A percentile compares a stretch with the other conserved stretches of the same genome.
Conservation (phyloP, 1,284 basidiomycete species). For the Trichosporon ovoides region DNA sequence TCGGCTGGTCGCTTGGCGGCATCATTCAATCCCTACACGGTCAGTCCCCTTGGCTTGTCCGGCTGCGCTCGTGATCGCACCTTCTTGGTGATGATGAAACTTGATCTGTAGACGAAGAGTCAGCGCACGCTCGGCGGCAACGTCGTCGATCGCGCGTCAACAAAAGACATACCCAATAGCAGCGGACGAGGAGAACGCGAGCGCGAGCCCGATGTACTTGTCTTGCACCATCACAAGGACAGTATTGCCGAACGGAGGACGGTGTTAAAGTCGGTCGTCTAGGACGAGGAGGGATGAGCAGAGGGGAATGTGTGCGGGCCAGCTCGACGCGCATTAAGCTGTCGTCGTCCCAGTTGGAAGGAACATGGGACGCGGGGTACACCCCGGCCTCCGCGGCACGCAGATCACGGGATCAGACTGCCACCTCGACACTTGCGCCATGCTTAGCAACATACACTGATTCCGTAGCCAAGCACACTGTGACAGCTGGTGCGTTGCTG, state of each 20-base stretch:
- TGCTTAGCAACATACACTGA: too few species aligned
- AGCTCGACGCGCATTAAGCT: too few species aligned
- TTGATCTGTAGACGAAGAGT: slow-evolving; percentile 34
- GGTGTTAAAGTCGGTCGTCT: too few species aligned
- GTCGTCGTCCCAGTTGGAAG: too few species aligned
- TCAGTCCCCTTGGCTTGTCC: slow-evolving; percentile 6
- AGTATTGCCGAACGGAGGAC: neutral
- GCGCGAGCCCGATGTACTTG: slow-evolving; percentile 82
- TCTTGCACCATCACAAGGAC: slow-evolving; percentile 54
- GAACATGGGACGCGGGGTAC: too few species aligned
- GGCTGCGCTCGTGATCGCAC: slow-evolving; percentile 48
- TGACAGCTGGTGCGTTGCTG: too few species aligned
- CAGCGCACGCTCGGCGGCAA: neutral
- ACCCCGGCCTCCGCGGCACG: too few species aligned
- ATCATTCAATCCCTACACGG: slow-evolving; percentile 69
- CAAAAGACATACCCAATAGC: slow-evolving; percentile 15
- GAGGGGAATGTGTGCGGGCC: too few species aligned
- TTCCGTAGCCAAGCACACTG: too few species aligned
- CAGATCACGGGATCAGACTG: too few species aligned
- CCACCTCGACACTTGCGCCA: too few species aligned
- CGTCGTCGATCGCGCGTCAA: neutral
- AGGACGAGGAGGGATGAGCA: too few species aligned
- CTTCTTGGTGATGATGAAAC: slow-evolving; percentile 97
- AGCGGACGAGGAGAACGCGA: slow-evolving; percentile 61
- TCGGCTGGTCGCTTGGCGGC: slow-evolving; percentile 58